Evolutionary conservation across 768 basidiomycete genomes (phyloP).

Genomic region (Paxillus rubicundulus): DNA sequence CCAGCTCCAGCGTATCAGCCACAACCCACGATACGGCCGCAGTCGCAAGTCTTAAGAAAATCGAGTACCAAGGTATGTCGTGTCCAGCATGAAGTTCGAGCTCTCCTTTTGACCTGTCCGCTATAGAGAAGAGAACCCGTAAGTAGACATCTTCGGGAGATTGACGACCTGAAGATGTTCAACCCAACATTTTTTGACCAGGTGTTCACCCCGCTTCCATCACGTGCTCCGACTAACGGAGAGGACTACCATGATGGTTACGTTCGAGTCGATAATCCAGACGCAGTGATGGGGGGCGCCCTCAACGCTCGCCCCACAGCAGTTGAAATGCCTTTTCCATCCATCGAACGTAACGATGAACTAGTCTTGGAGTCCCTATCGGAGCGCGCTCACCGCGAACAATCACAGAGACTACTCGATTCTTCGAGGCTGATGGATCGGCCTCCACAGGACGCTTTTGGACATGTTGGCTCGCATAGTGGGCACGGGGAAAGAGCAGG

Average conservation of each 20-base stretch:
- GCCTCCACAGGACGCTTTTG: constrained; percentile 13
- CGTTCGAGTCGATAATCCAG: constrained; percentile 30
- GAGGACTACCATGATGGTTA: constrained; percentile 33
- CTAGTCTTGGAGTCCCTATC: constrained; percentile 19
- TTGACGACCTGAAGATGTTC: constrained; percentile 3
- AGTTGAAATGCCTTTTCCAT: constrained; percentile 17
- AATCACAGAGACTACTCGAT: constrained; percentile 15
- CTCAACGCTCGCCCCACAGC: constrained; percentile 33
- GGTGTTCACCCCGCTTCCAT: constrained; percentile 34
- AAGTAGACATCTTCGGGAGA: constrained; percentile 8
- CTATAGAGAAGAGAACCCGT: constrained; percentile 33
- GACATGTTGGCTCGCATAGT: constrained; percentile 18
- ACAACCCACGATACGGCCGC: constrained; percentile 18
- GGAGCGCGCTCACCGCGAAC: constrained; percentile 24
- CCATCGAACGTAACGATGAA: constrained; percentile 22
- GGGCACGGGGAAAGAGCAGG: constrained; percentile 15
- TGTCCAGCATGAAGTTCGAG: not conserved
- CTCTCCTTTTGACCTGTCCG: constrained; percentile 12
- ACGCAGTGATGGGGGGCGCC: constrained; percentile 31
- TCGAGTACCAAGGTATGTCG: constrained; percentile 25
- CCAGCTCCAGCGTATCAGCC: constrained; percentile 26
- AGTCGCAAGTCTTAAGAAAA: constrained; percentile 26
- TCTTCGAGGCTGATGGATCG: constrained; percentile 24
- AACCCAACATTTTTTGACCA: constrained; percentile 8
- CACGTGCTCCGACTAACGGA: constrained; percentile 31